phyloP scores from a whole-genome alignment of 169 alveolate species.

The Babesia bovis region DNA sequence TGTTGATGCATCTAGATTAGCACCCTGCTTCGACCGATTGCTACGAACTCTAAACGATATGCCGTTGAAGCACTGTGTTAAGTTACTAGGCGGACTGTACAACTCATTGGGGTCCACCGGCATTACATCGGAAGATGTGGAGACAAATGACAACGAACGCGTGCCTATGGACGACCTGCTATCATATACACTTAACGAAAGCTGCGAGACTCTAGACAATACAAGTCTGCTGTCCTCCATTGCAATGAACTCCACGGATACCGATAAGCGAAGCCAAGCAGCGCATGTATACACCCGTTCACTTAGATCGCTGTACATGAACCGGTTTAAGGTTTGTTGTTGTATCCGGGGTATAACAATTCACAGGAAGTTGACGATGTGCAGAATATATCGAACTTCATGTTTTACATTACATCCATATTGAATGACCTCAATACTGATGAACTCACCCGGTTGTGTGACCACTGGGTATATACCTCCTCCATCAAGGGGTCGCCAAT shows the following conservation, averaged over 20 bases:
- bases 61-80: conserved; percentile 29
- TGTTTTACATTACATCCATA: conserved; percentile 41
- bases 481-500: not conserved
- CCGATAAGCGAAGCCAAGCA: not conserved
- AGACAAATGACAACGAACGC: not conserved
- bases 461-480: conserved; percentile 12
- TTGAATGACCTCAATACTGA: conserved; percentile 26
- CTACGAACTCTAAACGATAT: not conserved
- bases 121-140: not conserved
- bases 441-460: conserved; percentile 16
- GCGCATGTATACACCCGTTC: not conserved
- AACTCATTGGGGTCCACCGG: not conserved
- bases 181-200: conserved; percentile 14
- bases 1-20: conserved; percentile 1
- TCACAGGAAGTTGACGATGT: conserved; percentile 36
- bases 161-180: conserved; percentile 31
- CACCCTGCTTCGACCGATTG: not conserved
- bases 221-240: not conserved
- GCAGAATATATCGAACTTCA: conserved; percentile 37
- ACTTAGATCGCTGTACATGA: conserved; percentile 5
- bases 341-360: conserved; percentile 6
- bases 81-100: conserved; percentile 31
- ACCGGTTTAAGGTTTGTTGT: conserved; percentile 12
- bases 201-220: not conserved
- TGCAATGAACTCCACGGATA: not conserved